Evolutionary conservation across 2,329 filamentous ascomycete species (phyloP), one percentile per base, ranked within the genome.

Genomic region (Monosporascus sp.): DNA sequence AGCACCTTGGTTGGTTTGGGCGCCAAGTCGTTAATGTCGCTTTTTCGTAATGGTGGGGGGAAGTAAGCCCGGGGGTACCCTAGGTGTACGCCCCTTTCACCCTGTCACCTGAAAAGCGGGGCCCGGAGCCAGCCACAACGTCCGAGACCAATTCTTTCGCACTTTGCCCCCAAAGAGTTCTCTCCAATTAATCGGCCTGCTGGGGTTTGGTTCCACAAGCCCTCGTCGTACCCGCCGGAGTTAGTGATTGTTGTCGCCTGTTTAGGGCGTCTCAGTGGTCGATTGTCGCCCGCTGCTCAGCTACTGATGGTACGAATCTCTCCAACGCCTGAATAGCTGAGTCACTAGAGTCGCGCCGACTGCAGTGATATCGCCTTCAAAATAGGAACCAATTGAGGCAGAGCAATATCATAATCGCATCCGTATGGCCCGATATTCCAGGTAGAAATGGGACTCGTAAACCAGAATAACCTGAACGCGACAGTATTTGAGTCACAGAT

Each of bases 111-210:
- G 41, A 20, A 44, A 44, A 14, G 31, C 31, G 31, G 41, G 20
- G 2, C 17, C 5, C 2, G 25, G 43, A 18, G 25, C 43, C 61
- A 61, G 63, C 63, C 63, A 65, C 64, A 66, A 61, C 61, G 64
- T 66, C 59, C 56, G 55, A 60, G 53, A 51, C 59, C 24, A 36
- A 59, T 61, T 35, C 38, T 38, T 48, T 66, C 64, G 61, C 64
- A 66, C 64, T 63, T 64, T 65, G 63, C 55, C 24, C 4, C 43
- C 24, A 1, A 31, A 31, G 7, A 17, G 8, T 1, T 18, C 11
- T 14, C 14, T 22, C 43, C 43, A 46, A 22, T 15, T 14, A 46
- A 24, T 24, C 43, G 43, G 43, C 24, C 17, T 45, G 43, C 25
- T 3, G 24, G 24, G 24, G 27, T 5, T 45, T 45, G 43, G 24